These are phyloP conservation scores for Verticillium alfalfae DNA, from an alignment of 2,329 filamentous ascomycete species.

Conservation along the genomic window DNA sequence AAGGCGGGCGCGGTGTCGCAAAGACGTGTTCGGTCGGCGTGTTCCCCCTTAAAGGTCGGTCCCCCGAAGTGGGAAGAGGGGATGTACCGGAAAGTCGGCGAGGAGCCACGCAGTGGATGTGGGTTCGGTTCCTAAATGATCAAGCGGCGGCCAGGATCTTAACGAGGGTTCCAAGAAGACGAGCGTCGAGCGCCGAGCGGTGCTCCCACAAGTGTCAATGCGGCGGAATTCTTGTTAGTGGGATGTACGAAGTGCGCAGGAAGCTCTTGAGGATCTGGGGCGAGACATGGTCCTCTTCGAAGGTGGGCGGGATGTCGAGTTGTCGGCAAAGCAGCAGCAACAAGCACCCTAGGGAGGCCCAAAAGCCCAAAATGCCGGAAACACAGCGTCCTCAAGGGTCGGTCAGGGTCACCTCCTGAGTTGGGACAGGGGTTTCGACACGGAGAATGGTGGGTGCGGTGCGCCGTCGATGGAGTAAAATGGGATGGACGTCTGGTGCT, in stretches of 20 bases:
- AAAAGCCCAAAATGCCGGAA: background rate
- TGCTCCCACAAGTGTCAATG: background rate
- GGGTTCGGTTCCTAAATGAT: background rate
- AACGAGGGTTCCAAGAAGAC: background rate
- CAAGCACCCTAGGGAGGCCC: background rate
- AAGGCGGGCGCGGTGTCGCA: background rate
- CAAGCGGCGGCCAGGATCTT: background rate
- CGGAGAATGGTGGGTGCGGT: background rate
- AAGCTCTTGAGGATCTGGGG: slow-evolving; percentile 9
- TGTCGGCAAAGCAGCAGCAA: background rate
- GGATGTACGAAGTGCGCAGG: background rate
- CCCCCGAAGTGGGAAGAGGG: background rate
- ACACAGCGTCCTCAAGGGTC: background rate
- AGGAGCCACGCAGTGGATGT: background rate
- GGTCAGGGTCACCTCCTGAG: background rate
- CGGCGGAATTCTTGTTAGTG: background rate
- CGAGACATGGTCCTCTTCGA: slow-evolving; percentile 34
- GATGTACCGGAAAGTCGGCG: background rate
- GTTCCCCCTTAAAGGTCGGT: background rate
- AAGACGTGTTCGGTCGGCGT: background rate
- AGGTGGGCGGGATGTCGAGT: background rate
- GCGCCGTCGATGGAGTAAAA: background rate
- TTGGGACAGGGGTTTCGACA: background rate
- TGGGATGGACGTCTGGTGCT: background rate
- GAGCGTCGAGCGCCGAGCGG: background rate